Evolutionary conservation across 2,329 filamentous ascomycete genomes (phyloP), one percentile per base, ranked within the genome.

Genomic region (Sordariomycetes sp.): DNA sequence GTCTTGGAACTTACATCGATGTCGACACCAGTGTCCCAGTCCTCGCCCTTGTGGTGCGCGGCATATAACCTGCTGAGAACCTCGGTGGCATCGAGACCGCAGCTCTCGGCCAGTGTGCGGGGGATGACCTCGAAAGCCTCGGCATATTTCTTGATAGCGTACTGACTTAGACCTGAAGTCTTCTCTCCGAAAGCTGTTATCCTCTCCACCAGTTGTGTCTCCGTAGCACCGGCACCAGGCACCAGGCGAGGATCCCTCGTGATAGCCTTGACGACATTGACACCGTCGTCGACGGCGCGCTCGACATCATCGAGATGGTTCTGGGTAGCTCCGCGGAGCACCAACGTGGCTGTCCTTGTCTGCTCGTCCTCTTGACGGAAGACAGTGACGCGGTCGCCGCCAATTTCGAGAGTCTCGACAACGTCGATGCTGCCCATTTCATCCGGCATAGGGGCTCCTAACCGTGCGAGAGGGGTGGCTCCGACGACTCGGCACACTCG

Each of bases 401-500:
- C 92, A 56, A 98, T 96, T 64, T 98, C 92, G 29, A 93, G 73
- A 2, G 93, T 96, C 72, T 98, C 92, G 21, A 98, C 92, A 37
- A 98, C 62, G 56, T 98, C 92, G 43, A 98, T 79, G 49, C 65
- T 82, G 44, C 92, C 92, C 88, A 94, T 96, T 71, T 98, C 92
- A 48, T 98, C 92, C n/a, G 93, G 92, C 92, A 98, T 98, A 29
- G 92, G 92, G 12, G 93, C 92, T 44, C 92, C 92, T 31, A 98
- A 72, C 49, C 92, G 82, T 34, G 93, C 93, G 42, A 98, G 74
- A n/a, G 92, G 92, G 11, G 92, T 95, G 37, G 92, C 92, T 42
- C 90, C 90, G 34, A 96, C 90, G 17, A 98, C 92, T 42, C 92
- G 82, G 72, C 93, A 98, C 51, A 96, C 70, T 51, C 92, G 78